A percentile compares a stretch with the other conserved stretches of the same genome.
Evolutionary conservation across 2,329 filamentous ascomycete species (phyloP).

Genomic region (Eutypella sp.): DNA sequence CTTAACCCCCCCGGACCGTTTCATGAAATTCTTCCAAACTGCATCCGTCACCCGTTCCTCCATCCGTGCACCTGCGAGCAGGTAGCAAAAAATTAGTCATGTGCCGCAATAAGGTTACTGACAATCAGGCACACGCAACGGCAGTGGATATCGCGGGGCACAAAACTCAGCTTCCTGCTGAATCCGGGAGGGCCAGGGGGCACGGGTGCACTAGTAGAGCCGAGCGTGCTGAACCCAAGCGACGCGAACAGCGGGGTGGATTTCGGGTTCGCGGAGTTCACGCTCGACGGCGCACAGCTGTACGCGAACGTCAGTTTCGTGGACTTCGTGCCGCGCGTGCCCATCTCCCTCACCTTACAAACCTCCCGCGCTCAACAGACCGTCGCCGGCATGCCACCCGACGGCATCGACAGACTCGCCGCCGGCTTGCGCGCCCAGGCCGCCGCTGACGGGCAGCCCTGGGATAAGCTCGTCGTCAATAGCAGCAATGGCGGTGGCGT

Average conservation of each 20-base stretch:
- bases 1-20: no score
- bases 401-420: conserved; percentile 35
- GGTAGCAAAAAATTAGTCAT: no score
- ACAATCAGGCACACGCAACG: background rate
- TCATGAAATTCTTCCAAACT: no score
- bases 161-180: conserved; percentile 54
- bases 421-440: no score
- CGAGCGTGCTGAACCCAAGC: conserved; percentile 58
- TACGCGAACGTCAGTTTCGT: conserved; percentile 64
- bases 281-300: conserved; percentile 50
- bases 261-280: conserved; percentile 59
- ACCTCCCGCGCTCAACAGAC: conserved; percentile 37
- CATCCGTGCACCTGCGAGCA: no score
- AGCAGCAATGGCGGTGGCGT: conserved; percentile 15
- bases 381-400: conserved; percentile 52
- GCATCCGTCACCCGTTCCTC: no score
- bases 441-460: conserved; percentile 49
- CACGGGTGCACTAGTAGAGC: conserved; percentile 55
- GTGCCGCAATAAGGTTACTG: background rate
- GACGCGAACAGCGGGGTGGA: conserved; percentile 49
- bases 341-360: conserved; percentile 47
- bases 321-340: conserved; percentile 56
- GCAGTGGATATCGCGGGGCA: conserved; percentile 53
- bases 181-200: conserved; percentile 54
- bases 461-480: conserved; percentile 51